Percentiles rank a stretch among this genome's conserved stretches.
These are phyloP conservation scores for Suhomyces xylopsoci DNA, from an alignment of 805 yeast species.

Conservation along the genomic window DNA sequence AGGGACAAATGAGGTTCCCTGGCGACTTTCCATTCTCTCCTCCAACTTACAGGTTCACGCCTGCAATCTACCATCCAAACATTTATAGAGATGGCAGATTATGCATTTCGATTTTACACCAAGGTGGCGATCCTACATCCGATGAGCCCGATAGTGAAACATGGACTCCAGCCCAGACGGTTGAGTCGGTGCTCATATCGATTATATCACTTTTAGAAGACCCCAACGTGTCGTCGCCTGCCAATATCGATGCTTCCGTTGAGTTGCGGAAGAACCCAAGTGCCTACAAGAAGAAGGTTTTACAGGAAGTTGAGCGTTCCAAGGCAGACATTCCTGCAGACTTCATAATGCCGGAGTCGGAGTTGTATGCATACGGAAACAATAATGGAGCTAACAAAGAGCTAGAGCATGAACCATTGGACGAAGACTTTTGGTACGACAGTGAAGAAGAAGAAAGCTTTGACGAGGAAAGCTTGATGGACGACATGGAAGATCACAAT, in stretches of 20 bases:
- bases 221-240: slow-evolving; percentile 91
- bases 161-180: slow-evolving; percentile 93
- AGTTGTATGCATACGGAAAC: slow-evolving; percentile 42
- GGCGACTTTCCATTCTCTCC: slow-evolving; percentile 88
- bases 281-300: slow-evolving; percentile 69
- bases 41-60: slow-evolving; percentile 88
- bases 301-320: slow-evolving; percentile 78
- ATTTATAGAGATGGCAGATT: slow-evolving; percentile 91
- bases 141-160: slow-evolving; percentile 94
- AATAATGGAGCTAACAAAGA: slow-evolving; percentile 36
- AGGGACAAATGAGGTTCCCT: slow-evolving; percentile 93
- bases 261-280: slow-evolving; percentile 81
- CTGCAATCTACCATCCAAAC: slow-evolving; percentile 92
- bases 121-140: slow-evolving; percentile 83
- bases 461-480: slow-evolving; percentile 48
- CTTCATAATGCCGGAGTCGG: slow-evolving; percentile 74
- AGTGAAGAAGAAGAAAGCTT: slow-evolving; percentile 44
- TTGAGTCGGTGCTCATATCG: slow-evolving; percentile 84
- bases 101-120: slow-evolving; percentile 90
- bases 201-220: slow-evolving; percentile 89
- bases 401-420: slow-evolving; percentile 54
- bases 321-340: slow-evolving; percentile 85
- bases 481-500: slow-evolving; percentile 46
- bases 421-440: slow-evolving; percentile 84
- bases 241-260: slow-evolving; percentile 93